Evolutionary conservation across 805 yeast genomes (phyloP), one percentile per base, ranked within the genome.

Genomic region (Pichia cabralensis): DNA sequence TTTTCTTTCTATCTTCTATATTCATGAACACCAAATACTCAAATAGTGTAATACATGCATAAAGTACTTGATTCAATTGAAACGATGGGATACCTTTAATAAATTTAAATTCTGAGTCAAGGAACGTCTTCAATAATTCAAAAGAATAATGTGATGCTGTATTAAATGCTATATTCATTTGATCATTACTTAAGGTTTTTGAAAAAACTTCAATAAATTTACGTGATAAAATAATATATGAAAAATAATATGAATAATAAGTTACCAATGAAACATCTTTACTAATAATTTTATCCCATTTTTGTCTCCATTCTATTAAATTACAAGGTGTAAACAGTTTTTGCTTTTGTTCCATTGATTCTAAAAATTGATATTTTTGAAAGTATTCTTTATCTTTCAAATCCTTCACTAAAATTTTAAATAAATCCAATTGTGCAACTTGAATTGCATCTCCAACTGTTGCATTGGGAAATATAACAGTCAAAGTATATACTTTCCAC

Each of bases 41-140:
- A 45, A 71, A 67, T 17, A 74, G 51, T 0, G 74, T 66, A 25
- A 72, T 46, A 45, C 76, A 70, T 0, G 76, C 66, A 48, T 71
- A 74, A 6, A 73, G 70, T 14, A 73, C 60, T 41, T 72, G 73
- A 40, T 69, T 64, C 34, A 71, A 51, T 3, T 73, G 62, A 32
- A 66, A 63, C 2, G 64, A 62, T 1, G 81, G 80, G 8, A 76
- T 68, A 0, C 78, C 78, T 43, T 67, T 66, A 2, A 74, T 65
- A 19, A 69, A 47, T 2, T 65, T 53, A 4, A 69, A 56, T 3
- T 71, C 67, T 16, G 71, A 48, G 18, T 60, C 49, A 12, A 71
- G 46, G 36, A 72, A 61, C 20, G 65, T 63, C 11, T 61, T 58
- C 24, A 74, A 44, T 15, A 71, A 58, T 3, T 67, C 59, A 38